Evolutionary conservation across 2,329 filamentous ascomycete species (phyloP).

Genomic region (Ophiocordyceps camponoti-leonardi): DNA sequence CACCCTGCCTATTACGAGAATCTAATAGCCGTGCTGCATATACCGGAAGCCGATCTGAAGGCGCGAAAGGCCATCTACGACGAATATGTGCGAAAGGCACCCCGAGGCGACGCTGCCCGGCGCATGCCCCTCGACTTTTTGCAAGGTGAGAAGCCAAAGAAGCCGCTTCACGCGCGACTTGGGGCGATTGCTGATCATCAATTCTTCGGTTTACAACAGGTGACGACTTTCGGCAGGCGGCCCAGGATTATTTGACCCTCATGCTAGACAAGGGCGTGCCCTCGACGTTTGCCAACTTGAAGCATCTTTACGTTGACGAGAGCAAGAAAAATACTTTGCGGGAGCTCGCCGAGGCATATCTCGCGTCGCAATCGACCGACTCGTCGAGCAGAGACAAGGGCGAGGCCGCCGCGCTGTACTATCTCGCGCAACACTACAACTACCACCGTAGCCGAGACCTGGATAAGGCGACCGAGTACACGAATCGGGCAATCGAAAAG

Average conservation of each 20-base stretch:
- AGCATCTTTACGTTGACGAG: conserved; percentile 69
- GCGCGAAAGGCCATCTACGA: conserved; percentile 55
- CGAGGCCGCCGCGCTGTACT: conserved; percentile 70
- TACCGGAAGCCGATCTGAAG: conserved; percentile 39
- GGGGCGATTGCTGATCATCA: not conserved
- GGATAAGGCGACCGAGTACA: conserved; percentile 61
- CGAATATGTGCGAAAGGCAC: conserved; percentile 64
- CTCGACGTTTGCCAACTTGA: conserved; percentile 92
- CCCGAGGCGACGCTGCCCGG: conserved; percentile 68
- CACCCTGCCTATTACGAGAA: conserved; percentile 73
- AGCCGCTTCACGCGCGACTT: not conserved
- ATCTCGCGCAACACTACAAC: conserved; percentile 93
- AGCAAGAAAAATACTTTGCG: conserved; percentile 65
- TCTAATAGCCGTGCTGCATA: conserved; percentile 50
- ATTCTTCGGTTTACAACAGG: conserved; percentile 30
- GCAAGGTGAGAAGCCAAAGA: conserved; percentile 31
- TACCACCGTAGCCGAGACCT: conserved; percentile 78
- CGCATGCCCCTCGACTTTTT: conserved; percentile 84
- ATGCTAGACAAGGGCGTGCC: conserved; percentile 90
- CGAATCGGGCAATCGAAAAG: conserved; percentile 68
- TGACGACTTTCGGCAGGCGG: conserved; percentile 63
- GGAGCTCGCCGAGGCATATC: conserved; percentile 62
- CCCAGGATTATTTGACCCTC: conserved; percentile 59
- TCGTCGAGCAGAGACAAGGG: conserved; percentile 36
- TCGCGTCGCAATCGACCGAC: conserved; percentile 38